Percentiles rank a stretch among this genome's conserved stretches.
Conservation (phyloP, 106 monocot species). For the Allium fistulosum region DNA sequence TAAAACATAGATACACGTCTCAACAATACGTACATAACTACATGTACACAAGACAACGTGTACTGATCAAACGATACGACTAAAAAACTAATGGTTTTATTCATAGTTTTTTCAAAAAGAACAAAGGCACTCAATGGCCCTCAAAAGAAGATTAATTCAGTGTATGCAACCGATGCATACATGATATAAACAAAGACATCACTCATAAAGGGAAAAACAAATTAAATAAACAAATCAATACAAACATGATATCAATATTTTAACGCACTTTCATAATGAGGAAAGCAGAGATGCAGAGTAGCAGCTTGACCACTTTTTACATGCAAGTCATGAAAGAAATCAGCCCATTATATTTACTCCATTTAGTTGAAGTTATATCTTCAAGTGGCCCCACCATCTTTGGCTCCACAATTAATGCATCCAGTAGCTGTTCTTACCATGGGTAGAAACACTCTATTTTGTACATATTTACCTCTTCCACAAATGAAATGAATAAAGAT, state of each 20-base stretch:
- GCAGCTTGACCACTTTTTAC: conserved; percentile 5
- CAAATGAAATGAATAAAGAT: no score
- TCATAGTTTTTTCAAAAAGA: conserved; percentile 3
- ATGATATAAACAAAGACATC: conserved; percentile 6
- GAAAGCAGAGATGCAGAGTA: background rate
- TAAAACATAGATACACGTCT: no score
- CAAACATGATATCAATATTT: conserved; percentile 1
- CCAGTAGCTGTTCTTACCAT: no score
- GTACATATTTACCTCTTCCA: no score
- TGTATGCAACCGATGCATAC: conserved; percentile 2
- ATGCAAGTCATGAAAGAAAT: background rate
- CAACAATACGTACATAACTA: background rate
- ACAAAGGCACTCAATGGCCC: conserved; percentile 2
- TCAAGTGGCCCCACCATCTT: conserved; percentile 4
- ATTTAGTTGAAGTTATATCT: background rate
- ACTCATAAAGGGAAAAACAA: background rate
- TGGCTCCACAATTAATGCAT: conserved; percentile 5
- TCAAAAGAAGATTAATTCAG: background rate
- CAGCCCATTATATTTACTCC: conserved; percentile 1
- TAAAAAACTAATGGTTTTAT: background rate
- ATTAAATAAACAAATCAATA: conserved; percentile 1
- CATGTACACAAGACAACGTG: no score
- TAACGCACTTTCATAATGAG: background rate
- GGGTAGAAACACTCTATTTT: no score
- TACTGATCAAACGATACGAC: no score